Evolutionary conservation across 2,329 filamentous ascomycete genomes (phyloP), one percentile per base, ranked within the genome.

Genomic region (Graphilbum fragrans): DNA sequence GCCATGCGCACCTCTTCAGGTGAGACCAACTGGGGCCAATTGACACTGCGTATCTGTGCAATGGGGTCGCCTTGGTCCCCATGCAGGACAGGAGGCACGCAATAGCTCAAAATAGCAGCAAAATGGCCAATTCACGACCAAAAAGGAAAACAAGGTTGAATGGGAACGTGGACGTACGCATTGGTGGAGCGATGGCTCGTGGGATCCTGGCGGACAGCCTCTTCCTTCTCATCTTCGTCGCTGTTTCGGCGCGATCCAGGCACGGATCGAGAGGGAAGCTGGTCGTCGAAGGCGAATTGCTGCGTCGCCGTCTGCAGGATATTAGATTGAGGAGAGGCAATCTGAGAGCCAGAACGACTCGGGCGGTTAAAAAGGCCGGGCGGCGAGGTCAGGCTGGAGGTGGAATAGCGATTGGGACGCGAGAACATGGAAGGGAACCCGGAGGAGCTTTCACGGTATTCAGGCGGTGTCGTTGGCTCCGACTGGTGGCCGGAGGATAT

Each of bases 401-500:
- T 83, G 41, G 90, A 94, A 65, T 94, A 90, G 47, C 88, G 77
- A 58, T 88, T 88, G 35, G 86, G 84, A 34, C 86, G 78, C 42
- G 86, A 86, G 56, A 92, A 84, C 50, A 83, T 78, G 53, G 78
- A 79, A 42, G 83, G 79, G 54, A 94, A 90, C 35, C 80, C 81
- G 47, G 76, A 68, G 44, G 60, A 60, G 12, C 65, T 77, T 49
- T 94, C 86, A 52, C 80, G 81, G 59, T 92, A 90, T 60, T 96
- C 92, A 25, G 92, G 92, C 19, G 92, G 92, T 19, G 92, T 98
- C 2, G 92, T 95, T 16, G 92, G 92, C 63, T 96, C 90, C 52
- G 86, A 94, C 57, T 93, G 85, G 53, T 88, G 83, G 41, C 84
- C 84, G 46, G 77, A 69, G 11, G 41, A 32, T 27, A 42, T 35